Evolutionary conservation across 352 stramenopile species (phyloP), one percentile per base, ranked within the genome.

Genomic region (Phytophthora europaea): DNA sequence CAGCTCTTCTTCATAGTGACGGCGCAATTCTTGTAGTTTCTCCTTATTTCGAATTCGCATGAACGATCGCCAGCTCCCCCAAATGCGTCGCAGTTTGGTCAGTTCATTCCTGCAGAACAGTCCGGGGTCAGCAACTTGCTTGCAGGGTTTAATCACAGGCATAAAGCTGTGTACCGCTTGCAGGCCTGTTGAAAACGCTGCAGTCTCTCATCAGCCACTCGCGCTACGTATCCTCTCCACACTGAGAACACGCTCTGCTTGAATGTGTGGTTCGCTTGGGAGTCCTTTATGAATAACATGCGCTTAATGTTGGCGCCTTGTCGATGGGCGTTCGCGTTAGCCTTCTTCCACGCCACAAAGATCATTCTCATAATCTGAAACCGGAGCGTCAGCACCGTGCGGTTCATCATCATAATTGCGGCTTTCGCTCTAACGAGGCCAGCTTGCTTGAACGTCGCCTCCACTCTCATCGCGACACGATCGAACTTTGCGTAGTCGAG

Each of bases 351-450:
- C 3, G 87, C 89, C 1, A 72, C 65, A 47, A 95, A 95, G 26
- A 92, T 83, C 83, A 95, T 93, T n/a, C 87, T 78, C 45, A 88
- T 72, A 40, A 91, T 94, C 48, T 92, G 84, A 38, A 82, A 80
- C 2, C 83, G 81, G 16, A 94, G 61, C 15, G 77, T 40, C 10
- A 76, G 61, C 23, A 92, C 83, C 9, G 85, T 94, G 47, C 87
- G 78, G 26, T 82, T 93, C 85, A 95, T 94, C 85, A 94, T 93
- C 79, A 92, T 89, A 61, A 94, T 94, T 12, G 87, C 85, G 9
- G 85, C 81, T 45, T 90, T 92, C 3, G 87, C 85, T 36, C 89
- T 76, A 47, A 94, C 85, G 18, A 94, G 78, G n/a, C 85, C 89
- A 28, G 89, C 87, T 70, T 94, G 87, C 36, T 93, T 94, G 62